phyloP scores from a whole-genome alignment of 2,329 filamentous ascomycete species.

The Bretziella fagacearum region DNA sequence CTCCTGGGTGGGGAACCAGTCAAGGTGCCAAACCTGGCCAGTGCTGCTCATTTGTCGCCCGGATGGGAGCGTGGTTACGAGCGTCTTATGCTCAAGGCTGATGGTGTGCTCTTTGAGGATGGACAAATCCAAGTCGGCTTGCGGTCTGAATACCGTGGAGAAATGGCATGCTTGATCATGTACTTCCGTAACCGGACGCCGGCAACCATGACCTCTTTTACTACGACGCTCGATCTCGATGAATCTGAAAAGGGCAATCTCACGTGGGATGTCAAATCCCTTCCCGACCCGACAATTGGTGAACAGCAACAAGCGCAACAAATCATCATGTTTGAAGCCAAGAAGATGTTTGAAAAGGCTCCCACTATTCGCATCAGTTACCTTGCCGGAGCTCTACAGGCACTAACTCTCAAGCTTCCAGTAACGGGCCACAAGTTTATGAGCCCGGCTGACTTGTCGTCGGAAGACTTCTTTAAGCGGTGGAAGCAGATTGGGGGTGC shows the following conservation, averaged over 20 bases:
- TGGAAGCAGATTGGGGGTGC: slow-evolving; percentile 96
- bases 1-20: slow-evolving; percentile 46
- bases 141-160: slow-evolving; percentile 85
- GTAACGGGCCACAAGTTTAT: slow-evolving; percentile 90
- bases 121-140: slow-evolving; percentile 83
- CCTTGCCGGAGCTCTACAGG: slow-evolving; percentile 81
- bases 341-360: slow-evolving; percentile 61
- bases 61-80: slow-evolving; percentile 90
- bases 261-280: slow-evolving; percentile 70
- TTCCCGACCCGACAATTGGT: slow-evolving; percentile 67
- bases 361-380: slow-evolving; percentile 92
- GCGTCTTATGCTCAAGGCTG: slow-evolving; percentile 57
- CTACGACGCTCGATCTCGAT: slow-evolving; percentile 79
- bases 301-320: slow-evolving; percentile 71
- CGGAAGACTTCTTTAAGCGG: slow-evolving; percentile 95
- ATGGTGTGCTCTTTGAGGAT: slow-evolving; percentile 90
- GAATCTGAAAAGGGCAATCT: slow-evolving; percentile 46
- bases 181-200: slow-evolving; percentile 94
- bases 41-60: slow-evolving; percentile 78
- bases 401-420: slow-evolving; percentile 77
- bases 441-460: slow-evolving; percentile 70
- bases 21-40: slow-evolving; percentile 71
- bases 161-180: slow-evolving; percentile 84
- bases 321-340: slow-evolving; percentile 85
- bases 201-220: slow-evolving; percentile 73